These are phyloP conservation scores for Candida insectalens DNA, from an alignment of 805 yeast genomes.

Conservation along the genomic window DNA sequence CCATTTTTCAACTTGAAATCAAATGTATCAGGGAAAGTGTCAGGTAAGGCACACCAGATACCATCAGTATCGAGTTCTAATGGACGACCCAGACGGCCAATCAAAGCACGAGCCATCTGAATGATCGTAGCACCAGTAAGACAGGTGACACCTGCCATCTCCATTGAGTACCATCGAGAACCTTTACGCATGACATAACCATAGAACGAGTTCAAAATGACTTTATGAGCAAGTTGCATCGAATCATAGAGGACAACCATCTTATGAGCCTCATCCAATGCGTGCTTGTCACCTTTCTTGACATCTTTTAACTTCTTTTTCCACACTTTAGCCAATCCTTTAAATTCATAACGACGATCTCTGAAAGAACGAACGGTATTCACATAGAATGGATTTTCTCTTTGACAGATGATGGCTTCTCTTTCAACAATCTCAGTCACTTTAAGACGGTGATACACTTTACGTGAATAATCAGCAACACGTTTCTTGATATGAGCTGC, in stretches of 20 bases:
- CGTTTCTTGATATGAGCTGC: slow-evolving; percentile 67
- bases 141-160: slow-evolving; percentile 99
- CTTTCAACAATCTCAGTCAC: slow-evolving; percentile 77
- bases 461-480: slow-evolving; percentile 73
- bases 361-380: slow-evolving; percentile 90
- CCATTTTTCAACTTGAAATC: slow-evolving; percentile 67
- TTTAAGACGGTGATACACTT: slow-evolving; percentile 73
- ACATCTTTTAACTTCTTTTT: slow-evolving; percentile 64
- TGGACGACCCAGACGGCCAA: slow-evolving; percentile 91
- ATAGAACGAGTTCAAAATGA: slow-evolving; percentile 89
- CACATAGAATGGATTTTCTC: slow-evolving; percentile 96
- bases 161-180: slow-evolving; percentile 98
- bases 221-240: slow-evolving; percentile 92
- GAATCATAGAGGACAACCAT: slow-evolving; percentile 93
- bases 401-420: slow-evolving; percentile 91
- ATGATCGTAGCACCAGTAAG: slow-evolving; percentile 96
- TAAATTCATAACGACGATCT: slow-evolving; percentile 93
- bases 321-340: slow-evolving; percentile 90
- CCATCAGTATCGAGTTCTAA: slow-evolving; percentile 97
- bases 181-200: slow-evolving; percentile 99
- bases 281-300: slow-evolving; percentile 42
- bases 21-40: slow-evolving; percentile 86
- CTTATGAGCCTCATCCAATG: slow-evolving; percentile 82
- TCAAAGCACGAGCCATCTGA: slow-evolving; percentile 90
- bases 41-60: slow-evolving; percentile 97